These are phyloP conservation scores for Helicocarpus griseus DNA, from an alignment of 2,329 filamentous ascomycete genomes.

Conservation along the genomic window DNA sequence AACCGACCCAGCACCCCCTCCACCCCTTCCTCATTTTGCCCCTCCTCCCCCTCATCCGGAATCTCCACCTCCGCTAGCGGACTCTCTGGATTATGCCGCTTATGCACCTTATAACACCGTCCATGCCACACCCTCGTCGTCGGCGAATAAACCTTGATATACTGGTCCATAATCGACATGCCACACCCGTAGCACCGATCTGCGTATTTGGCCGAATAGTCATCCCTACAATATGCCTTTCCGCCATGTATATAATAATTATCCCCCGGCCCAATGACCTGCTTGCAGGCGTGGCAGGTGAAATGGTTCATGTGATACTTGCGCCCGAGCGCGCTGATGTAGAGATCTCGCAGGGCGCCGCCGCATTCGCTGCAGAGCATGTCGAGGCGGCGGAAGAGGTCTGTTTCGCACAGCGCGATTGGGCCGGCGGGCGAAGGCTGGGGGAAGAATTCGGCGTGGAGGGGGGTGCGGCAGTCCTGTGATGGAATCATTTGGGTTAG, in stretches of 20 bases:
- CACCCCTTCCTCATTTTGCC: neutral
- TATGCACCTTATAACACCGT: neutral
- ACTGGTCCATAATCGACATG: neutral
- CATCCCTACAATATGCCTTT: neutral
- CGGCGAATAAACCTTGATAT: neutral
- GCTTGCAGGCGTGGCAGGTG: neutral
- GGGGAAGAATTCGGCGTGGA: neutral
- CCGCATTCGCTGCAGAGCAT: constrained; percentile 1
- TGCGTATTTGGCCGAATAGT: neutral
- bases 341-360: constrained; percentile 1
- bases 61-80: neutral
- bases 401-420: neutral
- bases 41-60: neutral
- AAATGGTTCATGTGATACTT: constrained; percentile 2
- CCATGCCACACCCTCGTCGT: neutral
- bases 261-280: neutral
- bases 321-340: neutral
- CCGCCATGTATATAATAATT: neutral
- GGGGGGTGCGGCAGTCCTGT: neutral
- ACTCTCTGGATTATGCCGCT: neutral
- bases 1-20: neutral
- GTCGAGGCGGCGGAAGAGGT: neutral
- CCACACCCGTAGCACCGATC: neutral
- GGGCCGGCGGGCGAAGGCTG: neutral
- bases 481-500: neutral